Percentiles rank a stretch among this genome's conserved stretches.
Conservation (phyloP, 257 asterid species). For the Lithospermum erythrorhizon region DNA sequence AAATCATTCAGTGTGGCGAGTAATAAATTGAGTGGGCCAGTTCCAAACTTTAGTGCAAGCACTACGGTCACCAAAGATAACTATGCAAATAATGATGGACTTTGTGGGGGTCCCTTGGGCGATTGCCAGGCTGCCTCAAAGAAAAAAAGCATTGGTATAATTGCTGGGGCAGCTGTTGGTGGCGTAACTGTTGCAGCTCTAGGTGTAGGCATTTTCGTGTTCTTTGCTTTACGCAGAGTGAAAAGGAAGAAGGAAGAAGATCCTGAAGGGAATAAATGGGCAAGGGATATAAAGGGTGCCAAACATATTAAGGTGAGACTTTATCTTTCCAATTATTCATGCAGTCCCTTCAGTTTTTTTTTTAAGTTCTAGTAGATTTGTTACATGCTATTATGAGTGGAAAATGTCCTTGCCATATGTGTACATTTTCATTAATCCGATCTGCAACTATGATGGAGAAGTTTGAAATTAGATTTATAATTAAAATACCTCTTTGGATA, state of each 20-base stretch:
- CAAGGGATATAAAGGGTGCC: slow-evolving; percentile 39
- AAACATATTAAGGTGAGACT: slow-evolving; percentile 31
- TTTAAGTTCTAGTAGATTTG: no score
- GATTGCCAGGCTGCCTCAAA: slow-evolving; percentile 20
- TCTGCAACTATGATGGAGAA: no score
- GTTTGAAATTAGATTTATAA: no score
- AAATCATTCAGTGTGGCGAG: slow-evolving; percentile 24
- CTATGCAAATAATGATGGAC: slow-evolving; percentile 46
- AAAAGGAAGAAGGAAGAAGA: slow-evolving; percentile 34
- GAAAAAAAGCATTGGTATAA: slow-evolving; percentile 16
- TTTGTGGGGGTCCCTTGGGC: slow-evolving; percentile 44
- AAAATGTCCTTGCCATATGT: no score
- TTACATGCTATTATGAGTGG: no score
- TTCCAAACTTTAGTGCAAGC: slow-evolving; percentile 15
- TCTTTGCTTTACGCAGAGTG: slow-evolving; percentile 23
- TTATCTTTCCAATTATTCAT: not conserved
- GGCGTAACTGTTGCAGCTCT: slow-evolving; percentile 28
- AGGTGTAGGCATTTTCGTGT: slow-evolving; percentile 11
- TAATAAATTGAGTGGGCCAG: slow-evolving; percentile 23
- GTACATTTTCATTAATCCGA: no score
- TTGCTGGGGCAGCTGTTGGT: slow-evolving; percentile 34
- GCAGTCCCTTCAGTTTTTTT: no score
- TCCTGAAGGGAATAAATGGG: slow-evolving; percentile 45
- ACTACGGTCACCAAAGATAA: slow-evolving; percentile 12
- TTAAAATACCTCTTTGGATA: no score